Base-by-base conservation (phyloP, 2,329 filamentous ascomycete species). In the Calycina marina region DNA sequence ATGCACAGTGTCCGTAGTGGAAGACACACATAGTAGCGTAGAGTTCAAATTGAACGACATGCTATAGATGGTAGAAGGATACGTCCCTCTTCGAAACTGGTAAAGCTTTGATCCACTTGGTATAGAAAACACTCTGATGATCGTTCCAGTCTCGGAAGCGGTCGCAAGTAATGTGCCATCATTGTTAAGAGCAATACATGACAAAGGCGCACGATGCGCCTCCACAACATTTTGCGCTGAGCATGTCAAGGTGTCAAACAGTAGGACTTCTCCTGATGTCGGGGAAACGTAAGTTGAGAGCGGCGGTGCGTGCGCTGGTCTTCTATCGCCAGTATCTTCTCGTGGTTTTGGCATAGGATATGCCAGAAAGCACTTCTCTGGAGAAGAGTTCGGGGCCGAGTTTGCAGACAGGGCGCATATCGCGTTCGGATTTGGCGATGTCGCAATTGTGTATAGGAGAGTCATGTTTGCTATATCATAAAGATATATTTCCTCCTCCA, bases 401-500 rank as follows among this genome's bases (percentile, higher is more conserved):
- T 22, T 22, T 1, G 90, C 84, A 1, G 88, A 93, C 4, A 98
- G 69, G 4, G 86, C 82, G 57, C 85, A 93, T 39, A 96, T 90
- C 18, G 84, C 85, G 41, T 74, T 76, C 1, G 86, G 83, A 49
- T 98, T 98, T 5, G 90, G 83, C 3, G 88, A 94, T 4, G 88
- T 96, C 37, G 85, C 75, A 42, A 96, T 93, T 4, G 84, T 93
- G 56, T 85, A 80, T 25, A 96, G 66, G 37, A 96, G 72, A 49
- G 81, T 88, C 88, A 98, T 96, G 53, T 94, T 96, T 58, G 86
- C 85, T 44, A 98, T 96, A 56, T 98, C 90, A 61, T 98, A 98
- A 30, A 98, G 69, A 58, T 96, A 98, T 40, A 96, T 93, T 54
- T 93, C 81, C 48, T 93, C 85, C 55, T 98, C 90, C 35, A 96